Conservation (phyloP, 495 filamentous ascomycete species). For the Neurospora sp. region DNA sequence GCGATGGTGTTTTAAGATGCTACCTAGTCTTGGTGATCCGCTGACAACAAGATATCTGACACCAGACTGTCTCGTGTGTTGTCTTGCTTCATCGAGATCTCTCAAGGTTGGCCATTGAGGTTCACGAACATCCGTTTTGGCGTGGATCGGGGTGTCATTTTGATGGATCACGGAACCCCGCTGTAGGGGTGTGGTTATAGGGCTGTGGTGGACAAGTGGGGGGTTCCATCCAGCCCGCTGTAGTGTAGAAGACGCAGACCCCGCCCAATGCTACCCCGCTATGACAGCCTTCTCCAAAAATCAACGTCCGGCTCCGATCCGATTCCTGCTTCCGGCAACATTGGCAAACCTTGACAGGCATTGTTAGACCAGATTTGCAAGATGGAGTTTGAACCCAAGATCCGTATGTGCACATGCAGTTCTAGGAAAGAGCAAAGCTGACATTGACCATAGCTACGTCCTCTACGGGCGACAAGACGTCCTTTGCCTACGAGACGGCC, state of each 20-base stretch:
- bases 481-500: constrained; percentile 77
- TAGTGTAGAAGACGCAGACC: too few species aligned
- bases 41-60: not conserved
- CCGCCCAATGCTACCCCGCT: not conserved
- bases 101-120: not conserved
- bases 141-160: not conserved
- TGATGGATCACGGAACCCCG: not conserved
- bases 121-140: not conserved
- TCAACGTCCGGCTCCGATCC: not conserved
- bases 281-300: not conserved
- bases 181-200: not conserved
- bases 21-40: not conserved
- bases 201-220: not conserved
- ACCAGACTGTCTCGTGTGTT: not conserved
- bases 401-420: constrained; percentile 1
- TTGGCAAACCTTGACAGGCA: not conserved
- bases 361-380: not conserved
- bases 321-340: not conserved
- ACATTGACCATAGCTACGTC: constrained; percentile 50
- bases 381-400: constrained; percentile 32
- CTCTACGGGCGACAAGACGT: constrained; percentile 67
- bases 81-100: not conserved
- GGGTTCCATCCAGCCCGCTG: too few species aligned
- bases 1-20: not conserved
- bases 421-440: not conserved